Evolutionary conservation across 371 early-diverging fungal genomes (phyloP), one percentile per base, ranked within the genome.

Genomic region (Mucor racemosus): DNA sequence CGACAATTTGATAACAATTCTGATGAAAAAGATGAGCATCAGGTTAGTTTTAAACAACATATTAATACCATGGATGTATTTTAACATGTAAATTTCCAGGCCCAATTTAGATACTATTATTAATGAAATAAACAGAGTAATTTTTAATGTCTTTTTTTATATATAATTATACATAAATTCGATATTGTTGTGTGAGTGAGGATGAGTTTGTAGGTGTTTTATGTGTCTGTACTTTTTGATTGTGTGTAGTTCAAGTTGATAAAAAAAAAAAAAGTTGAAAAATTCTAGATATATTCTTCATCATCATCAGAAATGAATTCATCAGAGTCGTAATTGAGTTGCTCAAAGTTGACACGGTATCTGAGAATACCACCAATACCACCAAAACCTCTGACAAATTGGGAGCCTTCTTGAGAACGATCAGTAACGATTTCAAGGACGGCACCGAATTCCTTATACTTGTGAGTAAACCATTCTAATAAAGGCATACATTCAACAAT

Each of bases 301-400:
- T 74, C 74, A 44, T 74, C 74, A 67, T 82, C 83, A 64, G 63
- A 62, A 50, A 72, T 73, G 66, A 72, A 81, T 62, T 82, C 83
- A 55, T 81, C 82, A 53, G 77, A 75, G n/a, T 84, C 84, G 60
- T 80, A 83, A 54, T 69, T 71, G 41, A 82, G 76, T 62, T 82
- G 77, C 63, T 86, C 89, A 79, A 92, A 90, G 73, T 94, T 91
- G 67, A 98, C 92, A 89, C 97, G 97, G 90, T 99, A 99, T 77
- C 81, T 75, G 58, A 99, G 88, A 35, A 99, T 79, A 36, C 99
- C 99, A 55, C 99, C 99, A 69, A 99, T 95, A 58, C 99, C 99
- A 83, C 99, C 99, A 86, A 99, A 99, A 33, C 99, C 99, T 78
- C 94, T 94, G 61, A 98, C 96, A 86, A 99, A 99, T 81, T 99